phyloP scores from a whole-genome alignment of 306 rosid species.

The Prunus padus region DNA sequence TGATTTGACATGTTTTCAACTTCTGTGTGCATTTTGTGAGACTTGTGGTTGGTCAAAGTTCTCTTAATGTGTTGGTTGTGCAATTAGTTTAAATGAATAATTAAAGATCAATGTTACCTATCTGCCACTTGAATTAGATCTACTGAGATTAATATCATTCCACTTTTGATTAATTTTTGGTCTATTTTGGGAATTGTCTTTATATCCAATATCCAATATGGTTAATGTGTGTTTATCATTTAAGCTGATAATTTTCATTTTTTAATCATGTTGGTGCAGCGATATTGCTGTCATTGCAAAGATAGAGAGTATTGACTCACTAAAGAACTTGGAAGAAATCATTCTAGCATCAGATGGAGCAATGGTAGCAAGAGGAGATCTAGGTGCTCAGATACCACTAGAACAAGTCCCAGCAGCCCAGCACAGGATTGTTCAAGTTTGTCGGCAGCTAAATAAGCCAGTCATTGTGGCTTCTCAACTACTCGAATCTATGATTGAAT shows the following conservation, averaged over 20 bases:
- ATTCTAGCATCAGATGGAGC: slow-evolving; percentile 93
- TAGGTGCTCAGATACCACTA: slow-evolving; percentile 97
- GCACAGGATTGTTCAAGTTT: slow-evolving; percentile 85
- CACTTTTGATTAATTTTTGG: background rate
- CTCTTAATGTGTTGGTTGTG: background rate
- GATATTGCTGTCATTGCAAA: slow-evolving; percentile 85
- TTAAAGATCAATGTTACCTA: background rate
- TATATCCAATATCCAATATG: slow-evolving; percentile 8
- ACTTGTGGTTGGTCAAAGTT: background rate
- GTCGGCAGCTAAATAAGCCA: slow-evolving; percentile 94
- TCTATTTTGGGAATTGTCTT: background rate
- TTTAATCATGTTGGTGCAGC: slow-evolving; percentile 43
- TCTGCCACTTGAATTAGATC: background rate
- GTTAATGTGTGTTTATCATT: slow-evolving; percentile 4
- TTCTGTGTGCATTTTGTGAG: background rate
- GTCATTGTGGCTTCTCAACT: slow-evolving; percentile 98
- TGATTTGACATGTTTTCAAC: background rate
- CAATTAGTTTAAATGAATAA: background rate
- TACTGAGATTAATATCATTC: background rate
- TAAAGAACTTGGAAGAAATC: slow-evolving; percentile 94
- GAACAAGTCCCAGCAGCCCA: slow-evolving; percentile 98
- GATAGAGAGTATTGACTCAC: slow-evolving; percentile 94
- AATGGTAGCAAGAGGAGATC: slow-evolving; percentile 99
- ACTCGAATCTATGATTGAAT: slow-evolving; percentile 98
- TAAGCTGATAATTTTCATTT: slow-evolving; percentile 9